phyloP scores from a whole-genome alignment of 2,329 filamentous ascomycete genomes.

The Stromatinia cepivora region DNA sequence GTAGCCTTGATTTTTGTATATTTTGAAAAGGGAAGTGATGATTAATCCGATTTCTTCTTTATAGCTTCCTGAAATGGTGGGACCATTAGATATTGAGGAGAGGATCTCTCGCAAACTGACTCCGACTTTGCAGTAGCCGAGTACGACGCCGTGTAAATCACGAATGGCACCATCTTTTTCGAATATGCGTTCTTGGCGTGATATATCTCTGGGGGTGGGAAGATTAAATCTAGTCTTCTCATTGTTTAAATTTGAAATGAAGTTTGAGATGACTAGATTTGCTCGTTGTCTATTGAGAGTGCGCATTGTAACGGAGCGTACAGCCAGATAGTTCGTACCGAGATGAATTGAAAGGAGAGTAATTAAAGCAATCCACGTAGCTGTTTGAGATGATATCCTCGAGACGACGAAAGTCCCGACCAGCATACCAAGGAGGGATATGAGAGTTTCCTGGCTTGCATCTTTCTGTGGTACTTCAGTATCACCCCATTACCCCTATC shows the following conservation, averaged over 20 bases:
- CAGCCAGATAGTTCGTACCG: conserved; percentile 81
- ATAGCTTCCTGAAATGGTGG: conserved; percentile 24
- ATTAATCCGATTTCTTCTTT: conserved; percentile 27
- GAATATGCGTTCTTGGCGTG: conserved; percentile 42
- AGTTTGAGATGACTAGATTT: conserved; percentile 69
- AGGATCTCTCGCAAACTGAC: conserved; percentile 43
- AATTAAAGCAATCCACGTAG: conserved; percentile 74
- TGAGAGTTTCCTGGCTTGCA: conserved; percentile 90
- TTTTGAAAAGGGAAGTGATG: conserved; percentile 44
- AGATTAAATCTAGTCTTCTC: conserved; percentile 38
- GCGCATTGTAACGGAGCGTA: conserved; percentile 78
- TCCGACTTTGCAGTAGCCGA: conserved; percentile 59
- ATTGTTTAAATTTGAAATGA: conserved; percentile 42
- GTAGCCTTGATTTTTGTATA: conserved; percentile 57
- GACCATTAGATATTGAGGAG: conserved; percentile 22
- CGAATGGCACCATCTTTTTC: conserved; percentile 49
- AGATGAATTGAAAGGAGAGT: conserved; percentile 75
- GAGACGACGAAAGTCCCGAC: conserved; percentile 80
- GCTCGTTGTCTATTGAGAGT: conserved; percentile 85
- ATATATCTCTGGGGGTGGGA: conserved; percentile 65
- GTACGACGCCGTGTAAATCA: conserved; percentile 46
- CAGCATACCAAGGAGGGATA: conserved; percentile 85
- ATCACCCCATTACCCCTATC: not conserved
- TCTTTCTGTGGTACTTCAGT: conserved; percentile 58
- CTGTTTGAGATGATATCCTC: conserved; percentile 65